These are phyloP conservation scores for Aspergillus sergii DNA, from an alignment of 2,329 filamentous ascomycete species.

Conservation along the genomic window DNA sequence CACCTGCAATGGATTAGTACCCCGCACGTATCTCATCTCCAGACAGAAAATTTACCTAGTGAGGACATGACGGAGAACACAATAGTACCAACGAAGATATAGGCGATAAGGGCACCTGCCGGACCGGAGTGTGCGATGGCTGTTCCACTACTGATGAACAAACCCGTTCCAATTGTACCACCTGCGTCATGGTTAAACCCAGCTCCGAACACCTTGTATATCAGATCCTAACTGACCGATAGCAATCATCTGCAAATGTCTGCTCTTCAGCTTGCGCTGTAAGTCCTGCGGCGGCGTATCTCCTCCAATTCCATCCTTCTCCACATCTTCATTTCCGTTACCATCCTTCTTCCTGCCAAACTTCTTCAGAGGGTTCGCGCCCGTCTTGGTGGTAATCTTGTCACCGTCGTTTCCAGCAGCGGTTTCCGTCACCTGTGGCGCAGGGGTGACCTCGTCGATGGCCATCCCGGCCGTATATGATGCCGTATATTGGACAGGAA, in stretches of 20 bases:
- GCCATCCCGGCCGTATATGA: slow-evolving; percentile 5
- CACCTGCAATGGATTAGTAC: slow-evolving; percentile 27
- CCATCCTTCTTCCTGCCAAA: slow-evolving; percentile 8
- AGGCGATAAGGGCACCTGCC: slow-evolving; percentile 66
- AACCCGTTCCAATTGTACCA: slow-evolving; percentile 70
- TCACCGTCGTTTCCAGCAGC: not conserved
- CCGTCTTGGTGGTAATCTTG: not conserved
- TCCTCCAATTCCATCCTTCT: not conserved
- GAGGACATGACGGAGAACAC: slow-evolving; percentile 74
- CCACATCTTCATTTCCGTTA: not conserved
- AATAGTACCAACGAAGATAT: slow-evolving; percentile 68
- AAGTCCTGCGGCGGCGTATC: slow-evolving; percentile 13
- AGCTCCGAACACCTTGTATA: not conserved
- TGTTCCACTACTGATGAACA: slow-evolving; percentile 68
- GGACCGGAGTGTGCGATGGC: slow-evolving; percentile 66
- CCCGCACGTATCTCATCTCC: not conserved
- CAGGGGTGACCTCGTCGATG: slow-evolving; percentile 11
- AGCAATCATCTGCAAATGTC: slow-evolving; percentile 28
- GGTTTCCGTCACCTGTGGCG: slow-evolving; percentile 4
- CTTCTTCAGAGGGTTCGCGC: not conserved
- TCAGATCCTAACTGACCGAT: slow-evolving; percentile 15
- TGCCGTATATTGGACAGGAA: not conserved
- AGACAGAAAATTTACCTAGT: slow-evolving; percentile 31
- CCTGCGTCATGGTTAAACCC: slow-evolving; percentile 29
- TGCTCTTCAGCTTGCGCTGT: slow-evolving; percentile 26